Base-by-base conservation (phyloP, 768 basidiomycete genomes). In the Boletus edulis region DNA sequence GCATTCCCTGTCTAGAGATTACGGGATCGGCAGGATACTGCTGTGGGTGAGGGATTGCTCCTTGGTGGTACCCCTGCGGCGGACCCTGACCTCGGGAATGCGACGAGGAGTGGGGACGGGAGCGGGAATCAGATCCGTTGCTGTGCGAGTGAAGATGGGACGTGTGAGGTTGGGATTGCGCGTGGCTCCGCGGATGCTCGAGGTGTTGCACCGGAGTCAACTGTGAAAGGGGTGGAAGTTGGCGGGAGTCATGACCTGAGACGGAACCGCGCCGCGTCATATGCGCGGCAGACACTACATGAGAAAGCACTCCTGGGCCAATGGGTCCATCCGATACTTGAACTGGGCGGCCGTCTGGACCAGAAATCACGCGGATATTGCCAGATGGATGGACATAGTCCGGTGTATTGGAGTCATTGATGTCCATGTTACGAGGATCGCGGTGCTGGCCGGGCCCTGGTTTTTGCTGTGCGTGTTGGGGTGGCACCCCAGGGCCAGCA, bases 331-430 rank as follows among this genome's bases (percentile, higher is more conserved):
- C 83, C 49, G 82, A 73, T 27, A 73, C 72, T 46, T 78, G 76
- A 10, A 77, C 72, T 15, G 79, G 73, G 48, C 81, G 78, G 44
- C 76, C 77, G 58, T 86, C 83, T 42, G 77, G 70, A 0, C 73
- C 77, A 31, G 76, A 70, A 18, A 77, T 59, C 31, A 78, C 68
- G 58, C 82, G 78, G 53, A 79, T 69, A 54, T 75, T 76, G 39
- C 77, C 76, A 57, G 80, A 77, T 35, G 75, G 67, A 53, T 78
- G 79, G 57, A 72, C 59, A 62, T 85, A 83, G 48, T 86, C 83
- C 34, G 72, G 63, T 32, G 79, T 61, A 47, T 72, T 69, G 57
- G 76, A 73, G 67, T 85, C 83, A 59, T 77, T 79, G 51, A 73
- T 65, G 58, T 79, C 73, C 57, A 73, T 64, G 63, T 76, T 76